Evolutionary conservation across 495 filamentous ascomycete species (phyloP).

Genomic region (Hypoxylon rickii): DNA sequence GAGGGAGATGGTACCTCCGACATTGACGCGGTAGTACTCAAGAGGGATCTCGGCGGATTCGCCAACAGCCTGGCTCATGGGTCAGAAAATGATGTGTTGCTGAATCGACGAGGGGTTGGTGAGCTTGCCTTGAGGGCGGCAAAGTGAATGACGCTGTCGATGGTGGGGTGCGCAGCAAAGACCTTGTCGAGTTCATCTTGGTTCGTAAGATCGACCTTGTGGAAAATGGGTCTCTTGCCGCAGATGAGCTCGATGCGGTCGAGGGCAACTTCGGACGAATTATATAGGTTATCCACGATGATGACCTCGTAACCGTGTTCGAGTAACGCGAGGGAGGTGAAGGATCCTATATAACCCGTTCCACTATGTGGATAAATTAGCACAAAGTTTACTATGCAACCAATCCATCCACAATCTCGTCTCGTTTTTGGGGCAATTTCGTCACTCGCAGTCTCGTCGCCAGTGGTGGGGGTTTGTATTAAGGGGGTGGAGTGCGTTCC

Average conservation of each 20-base stretch:
- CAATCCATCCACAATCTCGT: too few relatives aligned
- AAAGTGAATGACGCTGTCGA: conserved; percentile 98
- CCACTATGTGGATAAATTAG: conserved; percentile 62
- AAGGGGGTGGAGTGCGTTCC: background rate
- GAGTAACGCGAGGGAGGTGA: conserved; percentile 90
- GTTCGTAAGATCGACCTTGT: conserved; percentile 86
- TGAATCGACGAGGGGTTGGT: background rate
- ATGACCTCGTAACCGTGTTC: conserved; percentile 95
- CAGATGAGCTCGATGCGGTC: conserved; percentile 92
- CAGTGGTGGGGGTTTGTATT: background rate
- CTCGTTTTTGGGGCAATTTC: too few relatives aligned
- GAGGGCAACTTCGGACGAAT: conserved; percentile 85
- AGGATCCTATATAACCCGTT: conserved; percentile 98
- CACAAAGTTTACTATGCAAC: too few relatives aligned
- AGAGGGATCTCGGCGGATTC: conserved; percentile 94
- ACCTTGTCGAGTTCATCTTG: conserved; percentile 81
- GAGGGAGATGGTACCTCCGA: conserved; percentile 88
- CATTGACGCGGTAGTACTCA: conserved; percentile 97
- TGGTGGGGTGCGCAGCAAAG: conserved; percentile 85
- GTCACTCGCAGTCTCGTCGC: background rate
- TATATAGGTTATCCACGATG: conserved; percentile 93
- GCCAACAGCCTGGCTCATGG: conserved; percentile 75
- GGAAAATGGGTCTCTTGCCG: conserved; percentile 86
- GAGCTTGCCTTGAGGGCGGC: conserved; percentile 87
- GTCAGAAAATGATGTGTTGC: conserved; percentile 2